Evolutionary conservation across 306 rosid genomes (phyloP), one percentile per base, ranked within the genome.

Genomic region (Fragaria vesca): DNA sequence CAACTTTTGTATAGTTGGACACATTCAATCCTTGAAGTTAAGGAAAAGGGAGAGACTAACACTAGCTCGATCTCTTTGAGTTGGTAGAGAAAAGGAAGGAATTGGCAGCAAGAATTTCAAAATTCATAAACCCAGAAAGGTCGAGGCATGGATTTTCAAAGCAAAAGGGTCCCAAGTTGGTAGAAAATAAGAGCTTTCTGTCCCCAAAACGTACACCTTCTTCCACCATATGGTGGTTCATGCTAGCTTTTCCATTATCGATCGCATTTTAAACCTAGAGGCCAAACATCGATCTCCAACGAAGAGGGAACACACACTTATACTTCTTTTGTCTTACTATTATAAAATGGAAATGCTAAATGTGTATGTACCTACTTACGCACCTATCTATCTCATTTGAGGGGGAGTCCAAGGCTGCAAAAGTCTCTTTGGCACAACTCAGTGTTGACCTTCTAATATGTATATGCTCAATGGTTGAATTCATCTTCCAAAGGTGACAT

Each of bases 21-120:
- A 18, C 43, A 52, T 15, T 12, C 73, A 77, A 78, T 78, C 67
- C 78, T 87, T 83, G 83, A 79, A 74, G 21, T 32, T 65, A 36
- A 30, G 50, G 52, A 62, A 76, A 78, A 66, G 70, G 12, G 52
- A 81, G 52, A 81, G n/a, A 20, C 54, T 15, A 34, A 42, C 10
- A 6, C n/a, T 9, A 34, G 26, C 24, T 65, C 24, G 70, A 10
- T 66, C 70, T 78, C 78, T 79, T 69, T 83, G 77, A 81, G 86
- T 88, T 85, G 81, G 75, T 76, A 76, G 82, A 78, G 76, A 48
- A 80, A 36, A 80, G 76, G 51, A 21, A 48, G 76, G 36, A 32
- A 74, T 12, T 26, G 58, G 45, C 66, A 58, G 8, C 75, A 13
- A 57, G 58, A 36, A 79, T 76, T 83, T 55, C 72, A 76, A 75